Percentiles rank a stretch among this genome's conserved stretches.
Evolutionary conservation across 2,329 filamentous ascomycete species (phyloP).

Genomic region (Colletotrichum liriopes): DNA sequence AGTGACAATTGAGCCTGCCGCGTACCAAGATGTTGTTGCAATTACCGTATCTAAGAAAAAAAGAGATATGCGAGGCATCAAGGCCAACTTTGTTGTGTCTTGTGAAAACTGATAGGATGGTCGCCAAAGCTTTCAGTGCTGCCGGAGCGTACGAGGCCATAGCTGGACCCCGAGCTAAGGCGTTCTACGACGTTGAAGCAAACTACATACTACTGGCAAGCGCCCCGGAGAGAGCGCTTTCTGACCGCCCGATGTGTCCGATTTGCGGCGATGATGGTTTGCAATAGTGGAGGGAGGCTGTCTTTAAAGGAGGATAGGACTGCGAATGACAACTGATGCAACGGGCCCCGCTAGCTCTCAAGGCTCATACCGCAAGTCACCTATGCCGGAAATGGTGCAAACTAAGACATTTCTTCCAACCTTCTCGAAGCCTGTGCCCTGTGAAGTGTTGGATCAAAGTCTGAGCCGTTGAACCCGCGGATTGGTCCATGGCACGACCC

Average conservation of each 20-base stretch:
- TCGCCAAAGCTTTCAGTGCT: neutral
- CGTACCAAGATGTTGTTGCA: neutral
- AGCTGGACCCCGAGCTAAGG: neutral
- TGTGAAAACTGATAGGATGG: neutral
- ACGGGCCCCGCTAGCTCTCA: neutral
- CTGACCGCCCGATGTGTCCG: neutral
- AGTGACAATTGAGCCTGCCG: neutral
- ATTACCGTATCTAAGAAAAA: neutral
- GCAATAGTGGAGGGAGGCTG: neutral
- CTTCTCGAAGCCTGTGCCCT: conserved; percentile 41
- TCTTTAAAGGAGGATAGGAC: neutral
- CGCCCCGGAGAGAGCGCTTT: too few relatives aligned
- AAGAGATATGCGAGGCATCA: neutral
- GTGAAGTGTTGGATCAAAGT: conserved; percentile 19
- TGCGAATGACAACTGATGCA: neutral
- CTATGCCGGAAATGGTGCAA: conserved; percentile 16
- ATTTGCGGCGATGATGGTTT: neutral
- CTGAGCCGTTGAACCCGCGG: conserved; percentile 34
- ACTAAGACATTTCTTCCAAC: conserved; percentile 29
- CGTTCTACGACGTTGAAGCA: neutral
- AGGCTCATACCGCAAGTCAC: neutral
- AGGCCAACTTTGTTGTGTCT: neutral
- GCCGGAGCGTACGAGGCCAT: neutral
- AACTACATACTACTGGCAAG: neutral
- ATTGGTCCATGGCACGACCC: conserved; percentile 28